phyloP scores from a whole-genome alignment of 2,329 filamentous ascomycete genomes.

The Aspergillus pseudoviridinutans region DNA sequence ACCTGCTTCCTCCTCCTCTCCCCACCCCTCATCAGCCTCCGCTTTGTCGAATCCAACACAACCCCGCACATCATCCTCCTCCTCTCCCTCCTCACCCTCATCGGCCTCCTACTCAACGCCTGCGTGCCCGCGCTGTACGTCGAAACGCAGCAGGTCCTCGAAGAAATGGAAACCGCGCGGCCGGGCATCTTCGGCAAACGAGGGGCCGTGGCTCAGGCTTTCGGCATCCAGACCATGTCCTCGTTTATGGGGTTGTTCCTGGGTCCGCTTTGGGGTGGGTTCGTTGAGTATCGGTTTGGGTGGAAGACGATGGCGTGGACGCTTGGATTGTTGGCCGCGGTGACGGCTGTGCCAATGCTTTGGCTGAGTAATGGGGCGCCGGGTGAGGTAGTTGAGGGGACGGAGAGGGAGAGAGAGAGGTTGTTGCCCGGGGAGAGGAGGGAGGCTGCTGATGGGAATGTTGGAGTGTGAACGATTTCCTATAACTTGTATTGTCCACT shows the following conservation, averaged over 20 bases:
- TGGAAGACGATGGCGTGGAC: slow-evolving; percentile 29
- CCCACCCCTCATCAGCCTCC: slow-evolving; percentile 62
- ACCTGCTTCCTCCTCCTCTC: slow-evolving; percentile 52
- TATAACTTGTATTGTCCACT: background rate
- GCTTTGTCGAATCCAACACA: slow-evolving; percentile 57
- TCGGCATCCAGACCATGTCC: slow-evolving; percentile 61
- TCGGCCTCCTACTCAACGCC: slow-evolving; percentile 57
- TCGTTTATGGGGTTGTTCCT: slow-evolving; percentile 58
- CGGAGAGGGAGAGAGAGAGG: slow-evolving; percentile 6
- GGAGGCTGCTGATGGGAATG: background rate
- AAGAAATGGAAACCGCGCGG: slow-evolving; percentile 59
- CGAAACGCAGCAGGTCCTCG: slow-evolving; percentile 56
- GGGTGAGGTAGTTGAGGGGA: background rate
- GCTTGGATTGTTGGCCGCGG: slow-evolving; percentile 25
- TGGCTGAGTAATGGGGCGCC: slow-evolving; percentile 11
- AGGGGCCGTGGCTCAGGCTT: slow-evolving; percentile 60
- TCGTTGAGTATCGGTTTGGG: slow-evolving; percentile 29
- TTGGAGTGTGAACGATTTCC: background rate
- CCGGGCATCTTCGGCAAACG: slow-evolving; percentile 59
- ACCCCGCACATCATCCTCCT: slow-evolving; percentile 62
- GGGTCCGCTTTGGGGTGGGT: slow-evolving; percentile 56
- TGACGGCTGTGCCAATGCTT: slow-evolving; percentile 25
- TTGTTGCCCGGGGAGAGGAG: slow-evolving; percentile 6
- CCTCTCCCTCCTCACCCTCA: slow-evolving; percentile 57
- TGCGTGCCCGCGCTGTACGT: slow-evolving; percentile 65